Evolutionary conservation across 331 rosid genomes (phyloP).

Genomic region (Cydonia oblonga): DNA sequence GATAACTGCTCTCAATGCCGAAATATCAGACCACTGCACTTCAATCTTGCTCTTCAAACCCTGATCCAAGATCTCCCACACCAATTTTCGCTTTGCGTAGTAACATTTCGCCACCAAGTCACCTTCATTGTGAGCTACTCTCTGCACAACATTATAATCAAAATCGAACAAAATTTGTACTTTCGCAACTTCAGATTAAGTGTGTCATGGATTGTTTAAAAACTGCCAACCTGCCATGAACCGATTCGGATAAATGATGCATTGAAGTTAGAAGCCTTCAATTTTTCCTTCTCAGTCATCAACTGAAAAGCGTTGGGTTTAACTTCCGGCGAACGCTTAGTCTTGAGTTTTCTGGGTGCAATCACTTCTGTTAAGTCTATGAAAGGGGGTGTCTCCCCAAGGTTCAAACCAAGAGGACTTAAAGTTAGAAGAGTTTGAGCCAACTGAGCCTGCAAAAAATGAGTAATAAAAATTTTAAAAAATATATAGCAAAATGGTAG

Average conservation of each 20-base stretch:
- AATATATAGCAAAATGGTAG: not conserved
- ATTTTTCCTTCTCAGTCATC: conserved; percentile 8
- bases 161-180: not conserved
- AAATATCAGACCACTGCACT: conserved; percentile 31
- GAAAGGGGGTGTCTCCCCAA: conserved; percentile 1
- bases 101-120: conserved; percentile 55
- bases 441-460: conserved; percentile 3
- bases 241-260: conserved; percentile 24
- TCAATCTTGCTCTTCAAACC: conserved; percentile 55
- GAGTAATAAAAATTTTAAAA: not conserved
- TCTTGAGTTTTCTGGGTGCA: not conserved
- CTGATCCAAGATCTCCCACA: conserved; percentile 52
- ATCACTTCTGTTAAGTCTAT: not conserved
- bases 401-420: conserved; percentile 25
- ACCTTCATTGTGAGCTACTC: conserved; percentile 12
- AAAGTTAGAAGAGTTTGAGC: not conserved
- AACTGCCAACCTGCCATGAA: conserved; percentile 20
- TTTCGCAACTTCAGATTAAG: not conserved
- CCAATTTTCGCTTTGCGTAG: conserved; percentile 33
- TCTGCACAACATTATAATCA: not conserved
- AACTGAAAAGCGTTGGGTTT: not conserved
- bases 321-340: not conserved
- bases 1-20: conserved; percentile 25
- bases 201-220: not conserved
- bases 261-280: conserved; percentile 19